A percentile compares a stretch with the other conserved stretches of the same genome.
phyloP scores from a whole-genome alignment of 768 basidiomycete species.

The Pulveroboletus sp. region DNA sequence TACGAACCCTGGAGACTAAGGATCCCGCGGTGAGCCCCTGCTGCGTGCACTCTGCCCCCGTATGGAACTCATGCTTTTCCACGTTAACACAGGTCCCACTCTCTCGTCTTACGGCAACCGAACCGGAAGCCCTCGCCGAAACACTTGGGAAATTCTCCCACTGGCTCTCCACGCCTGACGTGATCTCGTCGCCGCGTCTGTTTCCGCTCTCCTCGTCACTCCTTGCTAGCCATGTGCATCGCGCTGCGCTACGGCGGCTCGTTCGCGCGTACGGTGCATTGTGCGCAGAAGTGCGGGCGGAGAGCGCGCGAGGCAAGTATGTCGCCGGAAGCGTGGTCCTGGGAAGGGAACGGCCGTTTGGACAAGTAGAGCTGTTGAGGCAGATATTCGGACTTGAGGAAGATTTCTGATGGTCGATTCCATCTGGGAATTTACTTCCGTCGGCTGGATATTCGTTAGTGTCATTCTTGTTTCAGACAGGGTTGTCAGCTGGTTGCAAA shows the following conservation, averaged over 20 bases:
- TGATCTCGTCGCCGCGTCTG: conserved; percentile 77
- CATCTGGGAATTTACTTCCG: too few species aligned
- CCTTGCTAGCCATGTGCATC: conserved; percentile 70
- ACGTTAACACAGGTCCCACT: conserved; percentile 55
- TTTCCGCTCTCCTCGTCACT: conserved; percentile 65
- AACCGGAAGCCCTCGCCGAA: conserved; percentile 56
- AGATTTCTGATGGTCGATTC: too few species aligned
- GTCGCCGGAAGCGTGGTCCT: conserved; percentile 87
- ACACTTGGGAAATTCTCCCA: conserved; percentile 69
- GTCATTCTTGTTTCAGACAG: too few species aligned
- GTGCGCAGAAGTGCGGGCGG: conserved; percentile 71
- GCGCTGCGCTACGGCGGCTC: conserved; percentile 64
- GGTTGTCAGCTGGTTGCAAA: too few species aligned
- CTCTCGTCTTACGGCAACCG: conserved; percentile 61
- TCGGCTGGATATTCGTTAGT: too few species aligned
- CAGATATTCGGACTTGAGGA: conserved; percentile 76
- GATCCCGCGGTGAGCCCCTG: conserved; percentile 17
- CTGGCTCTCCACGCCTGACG: conserved; percentile 82
- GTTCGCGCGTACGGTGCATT: conserved; percentile 66
- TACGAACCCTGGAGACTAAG: conserved; percentile 23
- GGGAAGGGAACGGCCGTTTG: conserved; percentile 81
- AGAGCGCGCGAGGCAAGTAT: conserved; percentile 58
- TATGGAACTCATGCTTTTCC: neutral
- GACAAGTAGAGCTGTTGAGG: conserved; percentile 65
- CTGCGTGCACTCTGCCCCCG: neutral